Evolutionary conservation across 352 stramenopile genomes (phyloP).

Genomic region (Globisporangium recalcitrans): DNA sequence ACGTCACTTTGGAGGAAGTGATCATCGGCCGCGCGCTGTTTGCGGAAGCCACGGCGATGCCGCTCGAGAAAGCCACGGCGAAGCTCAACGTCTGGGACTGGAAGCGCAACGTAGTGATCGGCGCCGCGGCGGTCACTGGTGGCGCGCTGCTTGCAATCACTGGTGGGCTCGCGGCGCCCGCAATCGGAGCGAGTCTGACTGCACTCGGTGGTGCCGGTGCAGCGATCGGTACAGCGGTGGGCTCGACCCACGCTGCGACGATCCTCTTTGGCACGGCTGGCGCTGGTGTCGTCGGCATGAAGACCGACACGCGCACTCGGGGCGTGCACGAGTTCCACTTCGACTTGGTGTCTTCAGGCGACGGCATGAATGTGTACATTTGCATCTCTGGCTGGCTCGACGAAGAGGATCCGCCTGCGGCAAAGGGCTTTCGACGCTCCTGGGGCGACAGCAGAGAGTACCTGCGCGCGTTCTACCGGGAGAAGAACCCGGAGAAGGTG

Average conservation of each 20-base stretch:
- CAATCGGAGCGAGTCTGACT: conserved; percentile 55
- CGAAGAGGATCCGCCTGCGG: conserved; percentile 49
- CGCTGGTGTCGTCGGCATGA: conserved; percentile 72
- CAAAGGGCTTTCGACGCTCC: conserved; percentile 53
- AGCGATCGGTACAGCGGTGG: conserved; percentile 53
- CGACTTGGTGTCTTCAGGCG: conserved; percentile 69
- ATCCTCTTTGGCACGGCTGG: conserved; percentile 80
- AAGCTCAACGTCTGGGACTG: conserved; percentile 69
- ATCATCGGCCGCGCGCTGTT: conserved; percentile 63
- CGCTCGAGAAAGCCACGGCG: conserved; percentile 48
- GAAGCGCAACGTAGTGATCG: conserved; percentile 76
- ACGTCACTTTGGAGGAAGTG: conserved; percentile 67
- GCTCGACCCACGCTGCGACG: conserved; percentile 60
- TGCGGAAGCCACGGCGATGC: conserved; percentile 69
- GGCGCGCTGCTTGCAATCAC: conserved; percentile 72
- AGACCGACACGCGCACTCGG: conserved; percentile 66
- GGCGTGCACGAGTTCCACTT: conserved; percentile 81
- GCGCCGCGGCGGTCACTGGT: conserved; percentile 58
- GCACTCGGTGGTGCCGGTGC: conserved; percentile 56
- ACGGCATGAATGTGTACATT: conserved; percentile 88
- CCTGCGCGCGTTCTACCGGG: conserved; percentile 65
- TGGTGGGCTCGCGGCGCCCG: conserved; percentile 53
- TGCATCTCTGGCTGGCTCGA: conserved; percentile 83
- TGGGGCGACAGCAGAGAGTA: conserved; percentile 83
- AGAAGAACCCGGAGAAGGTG: conserved; percentile 65